Conservation (phyloP, 345 rosid genomes). For the Euphorbia pulcherrima region DNA sequence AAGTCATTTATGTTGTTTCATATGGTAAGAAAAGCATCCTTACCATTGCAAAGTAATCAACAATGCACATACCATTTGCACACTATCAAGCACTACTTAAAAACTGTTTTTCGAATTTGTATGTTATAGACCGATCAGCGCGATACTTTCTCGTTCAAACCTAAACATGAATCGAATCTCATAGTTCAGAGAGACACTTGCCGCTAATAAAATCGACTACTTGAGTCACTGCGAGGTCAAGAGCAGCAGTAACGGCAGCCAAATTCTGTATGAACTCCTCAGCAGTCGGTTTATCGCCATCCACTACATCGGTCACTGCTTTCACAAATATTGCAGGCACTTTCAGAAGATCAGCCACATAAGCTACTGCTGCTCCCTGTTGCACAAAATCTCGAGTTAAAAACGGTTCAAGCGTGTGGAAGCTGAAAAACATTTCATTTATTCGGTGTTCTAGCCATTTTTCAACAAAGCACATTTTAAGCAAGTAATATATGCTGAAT, state of each 20-base stretch:
- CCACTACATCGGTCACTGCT: conserved; percentile 79
- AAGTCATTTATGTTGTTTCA: neutral
- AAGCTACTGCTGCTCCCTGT: conserved; percentile 88
- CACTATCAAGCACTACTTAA: conserved; percentile 7
- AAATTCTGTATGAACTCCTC: conserved; percentile 81
- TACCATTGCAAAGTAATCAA: neutral
- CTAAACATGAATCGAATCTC: conserved; percentile 10
- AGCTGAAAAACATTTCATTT: conserved; percentile 6
- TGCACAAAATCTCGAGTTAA: neutral
- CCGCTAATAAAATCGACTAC: conserved; percentile 63
- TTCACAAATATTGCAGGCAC: conserved; percentile 77
- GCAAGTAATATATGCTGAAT: neutral
- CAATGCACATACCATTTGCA: conserved; percentile 4
- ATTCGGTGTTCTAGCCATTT: neutral
- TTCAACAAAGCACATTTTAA: neutral
- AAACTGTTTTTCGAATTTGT: neutral
- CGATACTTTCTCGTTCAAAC: conserved; percentile 1
- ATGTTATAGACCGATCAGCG: neutral
- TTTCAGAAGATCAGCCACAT: conserved; percentile 73
- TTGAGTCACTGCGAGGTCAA: conserved; percentile 50
- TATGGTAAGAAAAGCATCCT: neutral
- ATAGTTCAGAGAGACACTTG: conserved; percentile 61
- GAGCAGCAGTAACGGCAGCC: conserved; percentile 56
- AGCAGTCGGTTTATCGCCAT: conserved; percentile 69
- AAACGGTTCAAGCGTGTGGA: neutral